Base-by-base conservation (phyloP, 1,139 yeast genomes). In the Eremothecium gossypii region DNA sequence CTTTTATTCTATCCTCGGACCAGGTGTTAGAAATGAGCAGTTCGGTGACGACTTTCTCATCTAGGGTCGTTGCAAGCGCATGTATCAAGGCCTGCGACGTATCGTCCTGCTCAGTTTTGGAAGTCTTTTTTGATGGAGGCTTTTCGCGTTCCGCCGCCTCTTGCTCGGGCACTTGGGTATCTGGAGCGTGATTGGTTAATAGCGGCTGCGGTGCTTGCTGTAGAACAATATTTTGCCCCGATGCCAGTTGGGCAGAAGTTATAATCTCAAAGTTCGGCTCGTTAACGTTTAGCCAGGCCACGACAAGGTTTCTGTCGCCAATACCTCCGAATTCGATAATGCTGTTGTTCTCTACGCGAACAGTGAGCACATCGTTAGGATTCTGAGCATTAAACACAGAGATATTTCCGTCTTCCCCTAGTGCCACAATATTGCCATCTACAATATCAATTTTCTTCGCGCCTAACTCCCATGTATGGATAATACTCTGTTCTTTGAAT, bases 221-320 rank as follows among this genome's bases (percentile, higher is more conserved):
- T n/a, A 29, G 11, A 10, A 32, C 20, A 26, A 58, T 51, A 27
- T 45, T 51, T 11, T 44, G 46, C n/a, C 44, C 45, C 4, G 46
- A 42, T 8, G 31, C 36, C 8, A 57, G 49, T 33, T 49, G 51
- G 4, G 48, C 45, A 13, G 51, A 17, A 13, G 54, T 39, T 27
- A 60, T 40, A 3, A 41, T 39, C 40, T 54, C 53, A 40, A 60
- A 60, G 39, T 55, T 53, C 11, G 63, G 61, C 41, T 60, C 63
- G 39, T 60, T 60, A 1, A 60, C 62, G 40, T 60, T 57, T 17
- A 58, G 46, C 64, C 64, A 60, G n/a, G 63, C 56, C 11, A 58
- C 33, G 39, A 60, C 46, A 4, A 59, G 30, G 33, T 44, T 45
- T 12, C 46, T 42, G 10, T 41, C 43, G 11, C 26, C 28, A 7